A percentile compares a stretch with the other conserved stretches of the same genome.
Evolutionary conservation across 371 early-diverging fungal species (phyloP).

Genomic region (Actinomucor elegans): DNA sequence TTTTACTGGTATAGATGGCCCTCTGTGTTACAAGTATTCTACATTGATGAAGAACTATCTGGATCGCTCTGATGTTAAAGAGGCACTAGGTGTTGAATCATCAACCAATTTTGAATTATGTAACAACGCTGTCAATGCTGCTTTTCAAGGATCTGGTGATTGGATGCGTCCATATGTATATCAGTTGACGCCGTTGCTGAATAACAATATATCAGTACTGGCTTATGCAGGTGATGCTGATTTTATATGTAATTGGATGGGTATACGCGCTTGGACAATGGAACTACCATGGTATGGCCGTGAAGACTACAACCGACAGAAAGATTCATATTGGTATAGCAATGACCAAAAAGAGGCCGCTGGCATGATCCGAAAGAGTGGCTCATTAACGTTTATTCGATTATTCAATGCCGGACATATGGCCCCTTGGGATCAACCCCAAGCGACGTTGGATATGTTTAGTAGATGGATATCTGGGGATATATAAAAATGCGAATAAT

Average conservation of each 20-base stretch:
- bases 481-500: too few species aligned
- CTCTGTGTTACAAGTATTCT: slow-evolving; percentile 78
- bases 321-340: slow-evolving; percentile 55
- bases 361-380: slow-evolving; percentile 72
- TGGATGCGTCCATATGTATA: slow-evolving; percentile 32
- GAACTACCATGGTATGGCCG: slow-evolving; percentile 83
- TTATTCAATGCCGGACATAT: slow-evolving; percentile 91
- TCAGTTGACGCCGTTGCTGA: slow-evolving; percentile 17
- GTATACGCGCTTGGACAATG: slow-evolving; percentile 88
- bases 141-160: slow-evolving; percentile 11
- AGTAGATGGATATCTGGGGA: slow-evolving; percentile 50
- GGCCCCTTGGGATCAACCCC: slow-evolving; percentile 67
- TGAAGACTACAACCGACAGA: slow-evolving; percentile 57
- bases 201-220: slow-evolving; percentile 65
- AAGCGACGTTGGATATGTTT: slow-evolving; percentile 59
- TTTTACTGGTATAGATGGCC: too few species aligned
- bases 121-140: slow-evolving; percentile 64
- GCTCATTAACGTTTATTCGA: slow-evolving; percentile 77
- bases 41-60: slow-evolving; percentile 66
- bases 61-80: slow-evolving; percentile 71
- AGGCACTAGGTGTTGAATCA: slow-evolving; percentile 58
- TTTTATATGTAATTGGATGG: slow-evolving; percentile 89
- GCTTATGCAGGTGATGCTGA: slow-evolving; percentile 90
- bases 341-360: slow-evolving; percentile 47
- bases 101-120: slow-evolving; percentile 66